Base-by-base conservation (phyloP, 2,329 filamentous ascomycete genomes). In the Penicillium sp. region DNA sequence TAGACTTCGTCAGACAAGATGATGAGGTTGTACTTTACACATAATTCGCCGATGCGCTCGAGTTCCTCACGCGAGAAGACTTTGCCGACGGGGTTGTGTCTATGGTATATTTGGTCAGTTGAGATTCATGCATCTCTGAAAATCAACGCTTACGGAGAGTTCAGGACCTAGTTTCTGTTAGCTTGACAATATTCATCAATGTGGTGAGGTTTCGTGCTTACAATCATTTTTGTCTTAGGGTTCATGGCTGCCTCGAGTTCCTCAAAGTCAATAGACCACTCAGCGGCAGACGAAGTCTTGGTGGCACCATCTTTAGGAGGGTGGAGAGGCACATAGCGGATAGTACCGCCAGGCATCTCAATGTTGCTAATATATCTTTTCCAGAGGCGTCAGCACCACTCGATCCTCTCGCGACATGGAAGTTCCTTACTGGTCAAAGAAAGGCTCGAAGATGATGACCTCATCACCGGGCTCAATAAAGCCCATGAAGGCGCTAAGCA, bases 401-500 rank as follows among this genome's bases (percentile, higher is more conserved):
- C 11, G 22, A 25, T 33, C 9, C 10, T 25, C 31, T 14, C 7
- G 30, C 11, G 30, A 44, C 8, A 46, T 39, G 3, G 2, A 16
- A 8, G 9, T 35, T 41, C 64, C 77, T 66, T 69, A 88, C 84
- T 99, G 93, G 72, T 99, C 93, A 68, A 97, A 99, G 75, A 96
- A 99, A 10, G 93, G 93, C 75, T 99, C 93, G 68, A 99, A 96
- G 49, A 99, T 81, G 59, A 99, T 96, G 58, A 96, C 93, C 71
- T 99, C 93, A 66, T 99, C 93, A 11, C 89, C 93, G 1, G 82
- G 80, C 72, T 99, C 93, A 50, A 99, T 84, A 62, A 99, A 99
- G 2, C 82, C 93, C 93, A 99, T 97, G 66, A 99, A 97, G 0
- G 91, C 93, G 66, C 88, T 92, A 57, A 99, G 78, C 89, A 97